Evolutionary conservation across 2,329 filamentous ascomycete genomes (phyloP).

Genomic region (Pestalotiopsis sp.): DNA sequence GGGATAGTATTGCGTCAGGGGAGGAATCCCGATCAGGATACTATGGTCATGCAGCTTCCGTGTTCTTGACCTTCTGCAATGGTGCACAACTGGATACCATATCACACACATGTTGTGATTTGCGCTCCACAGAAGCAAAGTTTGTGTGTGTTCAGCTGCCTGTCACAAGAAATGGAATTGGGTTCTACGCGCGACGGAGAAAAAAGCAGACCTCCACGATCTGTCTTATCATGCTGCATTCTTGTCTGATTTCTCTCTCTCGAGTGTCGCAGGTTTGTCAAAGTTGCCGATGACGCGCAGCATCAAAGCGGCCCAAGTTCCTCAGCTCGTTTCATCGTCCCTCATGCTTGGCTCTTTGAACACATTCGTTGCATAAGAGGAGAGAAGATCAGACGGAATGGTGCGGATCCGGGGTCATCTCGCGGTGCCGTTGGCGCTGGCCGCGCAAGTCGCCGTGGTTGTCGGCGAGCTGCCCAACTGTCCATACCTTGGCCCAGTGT

Average conservation of each 20-base stretch:
- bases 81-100: neutral
- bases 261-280: neutral
- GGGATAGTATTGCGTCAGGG: neutral
- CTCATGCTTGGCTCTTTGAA: neutral
- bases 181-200: neutral
- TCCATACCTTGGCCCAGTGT: conserved; percentile 35
- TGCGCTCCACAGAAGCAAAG: neutral
- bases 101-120: neutral
- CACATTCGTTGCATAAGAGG: neutral
- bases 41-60: neutral
- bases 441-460: neutral
- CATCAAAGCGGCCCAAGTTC: neutral
- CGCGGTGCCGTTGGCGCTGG: neutral
- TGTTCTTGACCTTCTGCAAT: neutral
- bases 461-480: conserved; percentile 26
- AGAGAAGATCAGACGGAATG: neutral
- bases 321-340: neutral
- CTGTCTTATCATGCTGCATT: neutral
- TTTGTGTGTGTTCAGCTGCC: neutral
- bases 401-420: neutral
- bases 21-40: neutral
- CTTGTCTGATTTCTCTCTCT: neutral
- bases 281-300: neutral
- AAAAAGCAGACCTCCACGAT: neutral
- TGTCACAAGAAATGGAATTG: neutral